Conservation (phyloP, 2,329 filamentous ascomycete genomes). For the Colletotrichum orbiculare region DNA sequence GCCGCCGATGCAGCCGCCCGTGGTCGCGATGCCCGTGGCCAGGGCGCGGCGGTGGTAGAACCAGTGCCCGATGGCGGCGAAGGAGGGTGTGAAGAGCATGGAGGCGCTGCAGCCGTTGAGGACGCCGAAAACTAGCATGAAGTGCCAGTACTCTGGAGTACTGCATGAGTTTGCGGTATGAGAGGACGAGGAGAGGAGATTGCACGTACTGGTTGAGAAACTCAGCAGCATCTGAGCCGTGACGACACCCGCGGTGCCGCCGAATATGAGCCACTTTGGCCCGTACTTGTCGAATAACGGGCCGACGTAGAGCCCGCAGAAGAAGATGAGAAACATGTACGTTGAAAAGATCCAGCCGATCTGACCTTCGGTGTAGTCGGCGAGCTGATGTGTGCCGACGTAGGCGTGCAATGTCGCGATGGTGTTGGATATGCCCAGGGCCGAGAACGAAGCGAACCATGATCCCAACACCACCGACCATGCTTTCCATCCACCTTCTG, state of each 20-base stretch:
- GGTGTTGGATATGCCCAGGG: slow-evolving; percentile 82
- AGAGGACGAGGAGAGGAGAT: neutral
- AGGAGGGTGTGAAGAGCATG: slow-evolving; percentile 84
- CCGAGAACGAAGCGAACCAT: slow-evolving; percentile 80
- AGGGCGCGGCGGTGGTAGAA: slow-evolving; percentile 80
- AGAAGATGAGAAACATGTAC: slow-evolving; percentile 86
- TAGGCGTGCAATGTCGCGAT: slow-evolving; percentile 86
- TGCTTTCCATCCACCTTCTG: slow-evolving; percentile 81
- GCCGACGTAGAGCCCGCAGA: slow-evolving; percentile 86
- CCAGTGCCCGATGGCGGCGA: slow-evolving; percentile 84
- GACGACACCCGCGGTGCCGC: slow-evolving; percentile 72
- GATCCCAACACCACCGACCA: slow-evolving; percentile 89
- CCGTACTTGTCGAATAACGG: slow-evolving; percentile 90
- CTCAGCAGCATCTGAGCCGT: slow-evolving; percentile 75
- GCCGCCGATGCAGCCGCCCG: slow-evolving; percentile 78
- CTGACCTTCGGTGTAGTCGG: slow-evolving; percentile 71
- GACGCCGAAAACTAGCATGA: slow-evolving; percentile 82
- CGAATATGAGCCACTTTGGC: slow-evolving; percentile 76
- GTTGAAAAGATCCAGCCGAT: slow-evolving; percentile 90
- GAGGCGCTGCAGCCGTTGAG: slow-evolving; percentile 79
- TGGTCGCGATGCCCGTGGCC: slow-evolving; percentile 84
- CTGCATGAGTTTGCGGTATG: neutral
- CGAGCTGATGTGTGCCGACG: slow-evolving; percentile 77
- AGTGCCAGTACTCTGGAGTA: slow-evolving; percentile 79
- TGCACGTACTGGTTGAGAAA: slow-evolving; percentile 69